A percentile compares a stretch with the other conserved stretches of the same genome.
Conservation (phyloP, 768 basidiomycete genomes). For the Suillus bovinus region DNA sequence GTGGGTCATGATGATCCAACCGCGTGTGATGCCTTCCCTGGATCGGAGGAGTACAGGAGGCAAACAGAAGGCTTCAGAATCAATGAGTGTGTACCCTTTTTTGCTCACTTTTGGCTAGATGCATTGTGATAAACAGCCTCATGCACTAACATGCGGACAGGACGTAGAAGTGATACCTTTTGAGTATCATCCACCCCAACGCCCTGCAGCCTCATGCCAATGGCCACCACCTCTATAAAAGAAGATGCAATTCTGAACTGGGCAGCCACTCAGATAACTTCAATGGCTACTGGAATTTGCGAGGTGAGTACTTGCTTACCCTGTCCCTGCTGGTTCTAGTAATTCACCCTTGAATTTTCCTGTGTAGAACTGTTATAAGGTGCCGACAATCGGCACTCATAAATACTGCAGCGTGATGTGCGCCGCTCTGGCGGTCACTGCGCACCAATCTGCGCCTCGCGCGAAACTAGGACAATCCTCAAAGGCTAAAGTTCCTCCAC, state of each 20-base stretch:
- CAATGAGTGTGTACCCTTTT: neutral
- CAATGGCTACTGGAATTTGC: constrained; percentile 30
- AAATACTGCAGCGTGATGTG: constrained; percentile 60
- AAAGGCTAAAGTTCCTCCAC: constrained; percentile 11
- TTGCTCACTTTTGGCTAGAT: neutral
- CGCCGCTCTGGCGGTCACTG: constrained; percentile 40
- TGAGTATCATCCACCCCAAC: neutral
- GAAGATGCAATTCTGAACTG: neutral
- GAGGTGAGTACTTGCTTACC: constrained; percentile 26
- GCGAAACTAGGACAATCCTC: constrained; percentile 16
- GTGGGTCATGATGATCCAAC: neutral
- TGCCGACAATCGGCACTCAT: constrained; percentile 55
- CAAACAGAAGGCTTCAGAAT: neutral
- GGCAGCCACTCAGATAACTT: constrained; percentile 10
- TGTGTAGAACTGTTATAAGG: constrained; percentile 51
- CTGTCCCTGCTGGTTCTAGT: neutral
- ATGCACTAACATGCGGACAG: constrained; percentile 1
- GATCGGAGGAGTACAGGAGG: neutral
- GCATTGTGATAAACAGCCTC: neutral
- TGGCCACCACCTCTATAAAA: constrained; percentile 7
- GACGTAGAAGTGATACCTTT: neutral
- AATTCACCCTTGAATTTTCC: neutral
- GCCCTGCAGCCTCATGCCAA: constrained; percentile 4
- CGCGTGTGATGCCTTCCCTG: neutral
- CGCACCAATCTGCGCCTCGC: constrained; percentile 8